phyloP scores from a whole-genome alignment of 495 filamentous ascomycete genomes.

The Thozetella sp. region DNA sequence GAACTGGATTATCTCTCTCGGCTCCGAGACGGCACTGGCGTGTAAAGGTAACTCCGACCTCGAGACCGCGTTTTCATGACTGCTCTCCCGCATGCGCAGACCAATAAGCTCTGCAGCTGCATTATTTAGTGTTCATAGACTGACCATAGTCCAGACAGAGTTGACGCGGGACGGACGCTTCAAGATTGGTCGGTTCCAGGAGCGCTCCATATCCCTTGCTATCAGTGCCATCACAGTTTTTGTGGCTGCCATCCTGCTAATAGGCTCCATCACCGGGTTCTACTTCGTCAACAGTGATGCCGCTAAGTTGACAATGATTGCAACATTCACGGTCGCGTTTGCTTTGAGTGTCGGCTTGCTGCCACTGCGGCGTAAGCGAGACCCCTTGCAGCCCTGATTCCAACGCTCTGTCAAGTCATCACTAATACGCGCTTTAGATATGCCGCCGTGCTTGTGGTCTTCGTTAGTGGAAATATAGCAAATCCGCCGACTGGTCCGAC shows the following conservation, averaged over 20 bases:
- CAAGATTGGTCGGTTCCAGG: constrained; percentile 9
- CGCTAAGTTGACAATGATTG: constrained; percentile 8
- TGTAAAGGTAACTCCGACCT: no score
- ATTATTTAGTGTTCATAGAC: neutral
- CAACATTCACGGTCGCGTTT: constrained; percentile 11
- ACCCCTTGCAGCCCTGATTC: neutral
- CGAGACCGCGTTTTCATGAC: no score
- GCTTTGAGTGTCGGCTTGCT: constrained; percentile 9
- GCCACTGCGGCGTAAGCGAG: constrained; percentile 14
- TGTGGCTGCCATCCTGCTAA: constrained; percentile 7
- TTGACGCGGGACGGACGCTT: neutral
- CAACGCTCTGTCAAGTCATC: neutral
- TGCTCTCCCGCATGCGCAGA: no score
- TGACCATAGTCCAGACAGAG: constrained; percentile 1
- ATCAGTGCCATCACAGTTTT: constrained; percentile 7
- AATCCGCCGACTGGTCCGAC: no score
- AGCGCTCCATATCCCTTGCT: constrained; percentile 1
- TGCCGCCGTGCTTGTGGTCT: constrained; percentile 6
- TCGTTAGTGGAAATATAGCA: constrained; percentile 3
- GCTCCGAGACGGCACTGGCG: constrained; percentile 6
- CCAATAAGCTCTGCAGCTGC: neutral
- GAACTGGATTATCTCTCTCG: constrained; percentile 4
- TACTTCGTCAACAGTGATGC: constrained; percentile 6
- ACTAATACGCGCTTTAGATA: neutral
- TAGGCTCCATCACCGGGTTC: constrained; percentile 12